Evolutionary conservation across 345 rosid genomes (phyloP), one percentile per base, ranked within the genome.

Genomic region (Lepidium sativum): DNA sequence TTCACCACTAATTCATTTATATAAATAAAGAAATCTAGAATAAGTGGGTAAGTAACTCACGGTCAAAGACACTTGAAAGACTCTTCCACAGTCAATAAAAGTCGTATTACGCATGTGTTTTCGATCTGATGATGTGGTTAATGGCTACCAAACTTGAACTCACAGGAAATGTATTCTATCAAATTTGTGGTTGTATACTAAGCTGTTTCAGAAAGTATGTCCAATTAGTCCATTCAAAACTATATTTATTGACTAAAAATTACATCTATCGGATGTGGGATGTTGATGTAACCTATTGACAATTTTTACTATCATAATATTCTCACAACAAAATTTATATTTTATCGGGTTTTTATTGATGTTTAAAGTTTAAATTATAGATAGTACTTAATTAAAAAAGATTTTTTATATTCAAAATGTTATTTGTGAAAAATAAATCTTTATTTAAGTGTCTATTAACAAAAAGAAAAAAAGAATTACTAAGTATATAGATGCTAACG

Each of bases 11-110:
- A n/a, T n/a, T n/a, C n/a, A n/a, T n/a, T n/a, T n/a, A n/a, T n/a
- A n/a, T n/a, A n/a, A n/a, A n/a, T n/a, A n/a, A n/a, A n/a, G n/a
- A n/a, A n/a, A n/a, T n/a, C n/a, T n/a, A n/a, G n/a, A n/a, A n/a
- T n/a, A n/a, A n/a, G n/a, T 53, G 67, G 31, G 31, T 61, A 60
- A 44, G 34, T 69, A 39, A 39, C 43, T 63, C 51, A 63, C 41
- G 49, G 69, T 71, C 75, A 71, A 71, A 63, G 44, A 55, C 69
- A 71, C 52, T 63, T 63, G 9, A 55, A 63, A 10, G 75, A 71
- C 69, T 39, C 53, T 71, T 71, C 65, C 47, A 71, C 65, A 32
- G 53, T 63, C 75, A 47, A 63, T 39, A 18, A 55, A 55, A 54
- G 44, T 59, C 60, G 43, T 59, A 21, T 21, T 68, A 16, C 21